These are phyloP conservation scores for Botrytis paeoniae DNA, from an alignment of 2,329 filamentous ascomycete species.

Conservation along the genomic window DNA sequence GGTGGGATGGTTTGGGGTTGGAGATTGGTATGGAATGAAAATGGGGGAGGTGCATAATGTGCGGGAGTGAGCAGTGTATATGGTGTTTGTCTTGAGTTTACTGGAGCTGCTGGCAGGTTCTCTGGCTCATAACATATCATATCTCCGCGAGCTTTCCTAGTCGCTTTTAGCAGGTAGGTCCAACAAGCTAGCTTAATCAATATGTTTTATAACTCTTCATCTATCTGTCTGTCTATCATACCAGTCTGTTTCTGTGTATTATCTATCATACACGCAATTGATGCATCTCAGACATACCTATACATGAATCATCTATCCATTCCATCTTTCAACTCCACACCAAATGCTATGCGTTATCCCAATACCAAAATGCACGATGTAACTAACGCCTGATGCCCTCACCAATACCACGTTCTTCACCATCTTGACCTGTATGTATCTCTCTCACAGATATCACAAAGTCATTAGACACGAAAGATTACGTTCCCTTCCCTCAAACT, in stretches of 20 bases:
- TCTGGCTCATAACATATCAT: not conserved
- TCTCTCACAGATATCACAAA: not conserved
- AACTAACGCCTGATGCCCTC: not conserved
- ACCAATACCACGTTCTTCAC: not conserved
- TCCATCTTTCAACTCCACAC: not conserved
- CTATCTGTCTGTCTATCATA: not conserved
- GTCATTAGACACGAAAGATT: not conserved
- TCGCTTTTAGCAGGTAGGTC: not conserved
- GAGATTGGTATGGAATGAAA: not conserved
- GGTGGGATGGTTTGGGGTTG: not conserved
- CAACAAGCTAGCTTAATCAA: not conserved
- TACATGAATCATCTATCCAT: not conserved
- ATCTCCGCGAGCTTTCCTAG: not conserved
- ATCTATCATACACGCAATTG: not conserved
- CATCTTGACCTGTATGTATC: not conserved
- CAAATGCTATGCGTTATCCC: not conserved
- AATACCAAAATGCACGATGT: conserved; percentile 2
- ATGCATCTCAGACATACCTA: not conserved
- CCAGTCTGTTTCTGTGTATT: not conserved
- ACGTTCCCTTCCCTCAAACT: no score
- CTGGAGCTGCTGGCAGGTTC: not conserved
- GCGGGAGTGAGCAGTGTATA: not conserved
- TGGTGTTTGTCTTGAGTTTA: not conserved
- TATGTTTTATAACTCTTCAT: not conserved
- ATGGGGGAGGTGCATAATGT: not conserved